A percentile compares a stretch with the other conserved stretches of the same genome.
phyloP scores from a whole-genome alignment of 2,329 filamentous ascomycete genomes.

The Fusarium keratoplasticum region DNA sequence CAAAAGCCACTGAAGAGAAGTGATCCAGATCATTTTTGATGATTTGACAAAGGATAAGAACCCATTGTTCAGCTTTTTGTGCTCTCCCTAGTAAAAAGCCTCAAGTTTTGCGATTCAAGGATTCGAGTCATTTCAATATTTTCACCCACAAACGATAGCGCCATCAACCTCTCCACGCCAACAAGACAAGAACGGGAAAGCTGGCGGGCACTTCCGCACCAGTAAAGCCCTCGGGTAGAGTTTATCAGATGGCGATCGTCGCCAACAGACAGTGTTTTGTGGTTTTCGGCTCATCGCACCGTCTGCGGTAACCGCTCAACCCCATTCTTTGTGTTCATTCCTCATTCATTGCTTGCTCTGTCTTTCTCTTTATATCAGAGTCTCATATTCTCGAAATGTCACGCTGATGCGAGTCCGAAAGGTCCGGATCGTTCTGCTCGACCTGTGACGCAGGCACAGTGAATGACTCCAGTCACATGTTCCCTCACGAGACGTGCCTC shows the following conservation, averaged over 20 bases:
- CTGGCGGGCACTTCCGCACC: neutral
- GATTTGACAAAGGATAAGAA: neutral
- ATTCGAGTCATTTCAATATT: neutral
- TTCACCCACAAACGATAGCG: neutral
- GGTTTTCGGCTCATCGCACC: neutral
- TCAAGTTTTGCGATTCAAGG: neutral
- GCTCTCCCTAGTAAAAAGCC: neutral
- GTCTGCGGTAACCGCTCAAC: neutral
- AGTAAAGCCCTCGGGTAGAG: neutral
- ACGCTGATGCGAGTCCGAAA: neutral
- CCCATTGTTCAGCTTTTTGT: neutral
- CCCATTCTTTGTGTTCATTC: no score
- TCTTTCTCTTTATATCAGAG: neutral
- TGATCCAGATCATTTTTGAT: neutral
- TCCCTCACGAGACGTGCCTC: neutral
- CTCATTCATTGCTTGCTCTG: neutral
- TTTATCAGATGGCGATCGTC: neutral
- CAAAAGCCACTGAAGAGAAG: neutral
- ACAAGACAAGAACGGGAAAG: neutral
- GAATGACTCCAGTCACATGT: neutral
- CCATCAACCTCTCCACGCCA: neutral
- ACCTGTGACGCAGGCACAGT: neutral
- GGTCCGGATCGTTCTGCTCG: no score
- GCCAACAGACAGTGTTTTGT: neutral
- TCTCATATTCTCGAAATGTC: neutral